Base-by-base conservation (phyloP, 352 stramenopile genomes). In the Pythium guiyangense region DNA sequence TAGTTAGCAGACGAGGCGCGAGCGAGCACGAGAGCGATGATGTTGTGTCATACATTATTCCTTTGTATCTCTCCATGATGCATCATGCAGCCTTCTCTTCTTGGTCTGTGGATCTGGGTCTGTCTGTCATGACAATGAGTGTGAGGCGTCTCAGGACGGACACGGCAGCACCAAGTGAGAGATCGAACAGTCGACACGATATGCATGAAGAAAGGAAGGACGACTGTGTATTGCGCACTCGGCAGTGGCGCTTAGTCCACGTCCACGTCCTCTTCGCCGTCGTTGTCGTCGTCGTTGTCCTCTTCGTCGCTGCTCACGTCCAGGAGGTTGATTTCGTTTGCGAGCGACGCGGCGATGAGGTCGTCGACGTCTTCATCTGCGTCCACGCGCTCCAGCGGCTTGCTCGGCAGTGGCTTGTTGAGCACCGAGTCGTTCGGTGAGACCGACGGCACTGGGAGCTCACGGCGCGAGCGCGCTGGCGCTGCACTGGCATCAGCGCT, bases 271-370 rank as follows among this genome's bases (percentile, higher is more conserved):
- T 65, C 62, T 25, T 70, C 61, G 35, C 62, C 62, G 31, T 37
- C 31, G 31, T 22, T 22, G 12, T 71, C 66, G 20, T 82, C 70
- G 6, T 84, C 65, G 37, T 86, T 61, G 25, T 91, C 84, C 65
- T 94, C 80, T 66, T 90, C 84, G 54, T 92, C 82, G 31, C 82
- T 94, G 58, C 82, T 92, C n/a, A 94, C 84, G 45, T 94, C 84
- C 17, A 94, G 56, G 29, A 72, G 71, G 42, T 66, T 72, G 59
- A 91, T 90, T 59, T 92, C 84, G 52, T 74, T 74, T 18, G 79
- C 68, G 27, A 94, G 60, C 34, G 72, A 68, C 17, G 76, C 73
- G n/a, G 84, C 84, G 47, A 89, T 58, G 50, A 81, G 67, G n/a
- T 88, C 77, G 18, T 73, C 64, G 18, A 94, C 76, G 43, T 88